Conservation (phyloP, 305 asterid species). For the Ilex paraguariensis region DNA sequence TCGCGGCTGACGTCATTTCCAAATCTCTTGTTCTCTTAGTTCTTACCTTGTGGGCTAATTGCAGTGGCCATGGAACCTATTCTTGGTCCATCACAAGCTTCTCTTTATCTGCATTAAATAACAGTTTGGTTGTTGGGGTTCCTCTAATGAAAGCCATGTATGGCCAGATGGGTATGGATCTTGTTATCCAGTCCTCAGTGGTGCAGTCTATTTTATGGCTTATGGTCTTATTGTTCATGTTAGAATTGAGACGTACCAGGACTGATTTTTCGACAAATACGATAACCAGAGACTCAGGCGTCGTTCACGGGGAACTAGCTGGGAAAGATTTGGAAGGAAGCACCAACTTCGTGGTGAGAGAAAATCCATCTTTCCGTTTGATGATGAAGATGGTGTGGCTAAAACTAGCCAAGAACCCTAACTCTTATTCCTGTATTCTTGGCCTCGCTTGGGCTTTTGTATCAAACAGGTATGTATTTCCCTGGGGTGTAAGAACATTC, state of each 20-base stretch:
- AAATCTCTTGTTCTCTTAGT: slow-evolving; percentile 22
- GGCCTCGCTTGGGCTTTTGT: slow-evolving; percentile 59
- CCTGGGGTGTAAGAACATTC: neutral
- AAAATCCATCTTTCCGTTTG: slow-evolving; percentile 23
- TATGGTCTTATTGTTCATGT: slow-evolving; percentile 35
- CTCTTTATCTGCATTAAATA: slow-evolving; percentile 46
- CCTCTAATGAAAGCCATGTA: slow-evolving; percentile 70
- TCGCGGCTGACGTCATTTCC: slow-evolving; percentile 43
- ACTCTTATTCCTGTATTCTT: slow-evolving; percentile 42
- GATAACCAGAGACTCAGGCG: slow-evolving; percentile 1
- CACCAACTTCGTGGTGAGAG: neutral
- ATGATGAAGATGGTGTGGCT: slow-evolving; percentile 35
- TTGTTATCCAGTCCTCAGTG: slow-evolving; percentile 49
- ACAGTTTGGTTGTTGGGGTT: slow-evolving; percentile 63
- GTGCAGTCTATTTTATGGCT: slow-evolving; percentile 55
- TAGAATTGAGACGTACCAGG: slow-evolving; percentile 37
- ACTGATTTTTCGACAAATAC: too few relatives aligned
- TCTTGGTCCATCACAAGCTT: slow-evolving; percentile 57
- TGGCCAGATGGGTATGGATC: slow-evolving; percentile 38
- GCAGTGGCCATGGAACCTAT: slow-evolving; percentile 23
- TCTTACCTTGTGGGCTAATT: slow-evolving; percentile 45
- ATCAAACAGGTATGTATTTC: slow-evolving; percentile 32
- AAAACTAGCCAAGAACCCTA: slow-evolving; percentile 56
- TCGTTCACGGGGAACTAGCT: neutral
- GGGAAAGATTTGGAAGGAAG: slow-evolving; percentile 14